A percentile compares a stretch with the other conserved stretches of the same genome.
phyloP scores from a whole-genome alignment of 2,329 filamentous ascomycete species.

The Hypoxylon sp. region DNA sequence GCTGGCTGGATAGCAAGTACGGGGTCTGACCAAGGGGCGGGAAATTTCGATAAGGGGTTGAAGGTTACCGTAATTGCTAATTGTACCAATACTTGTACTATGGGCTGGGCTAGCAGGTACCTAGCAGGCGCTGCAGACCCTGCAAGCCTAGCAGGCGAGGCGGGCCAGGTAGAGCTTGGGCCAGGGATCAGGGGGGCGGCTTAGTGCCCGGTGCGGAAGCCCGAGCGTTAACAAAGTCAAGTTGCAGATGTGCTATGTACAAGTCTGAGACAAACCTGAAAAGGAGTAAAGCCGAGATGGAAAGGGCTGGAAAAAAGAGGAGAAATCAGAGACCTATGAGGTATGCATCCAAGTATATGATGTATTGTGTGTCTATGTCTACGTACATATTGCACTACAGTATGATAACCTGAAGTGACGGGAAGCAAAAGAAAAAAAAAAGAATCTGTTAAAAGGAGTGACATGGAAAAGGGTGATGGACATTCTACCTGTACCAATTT shows the following conservation, averaged over 20 bases:
- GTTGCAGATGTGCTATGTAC: not conserved
- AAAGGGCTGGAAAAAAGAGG: conserved; percentile 1
- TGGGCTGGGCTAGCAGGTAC: too few relatives aligned
- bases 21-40: conserved; percentile 31
- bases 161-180: conserved; percentile 7
- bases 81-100: too few relatives aligned
- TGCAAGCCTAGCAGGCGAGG: too few relatives aligned
- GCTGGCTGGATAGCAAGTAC: conserved; percentile 31
- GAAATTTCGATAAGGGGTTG: conserved; percentile 37
- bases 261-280: not conserved
- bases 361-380: too few relatives aligned
- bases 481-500: conserved; percentile 3
- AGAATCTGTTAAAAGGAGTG: conserved; percentile 12
- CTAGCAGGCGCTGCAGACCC: too few relatives aligned
- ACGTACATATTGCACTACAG: too few relatives aligned
- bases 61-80: conserved; percentile 24
- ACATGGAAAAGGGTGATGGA: conserved; percentile 4
- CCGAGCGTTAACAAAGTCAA: conserved; percentile 32
- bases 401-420: not conserved
- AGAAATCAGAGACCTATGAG: not conserved
- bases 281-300: not conserved
- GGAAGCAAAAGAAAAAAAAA: not conserved
- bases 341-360: conserved; percentile 5
- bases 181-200: conserved; percentile 34
- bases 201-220: conserved; percentile 25